Evolutionary conservation across 2,329 filamentous ascomycete species (phyloP), one percentile per base, ranked within the genome.

Genomic region (Macrophomina phaseolina): DNA sequence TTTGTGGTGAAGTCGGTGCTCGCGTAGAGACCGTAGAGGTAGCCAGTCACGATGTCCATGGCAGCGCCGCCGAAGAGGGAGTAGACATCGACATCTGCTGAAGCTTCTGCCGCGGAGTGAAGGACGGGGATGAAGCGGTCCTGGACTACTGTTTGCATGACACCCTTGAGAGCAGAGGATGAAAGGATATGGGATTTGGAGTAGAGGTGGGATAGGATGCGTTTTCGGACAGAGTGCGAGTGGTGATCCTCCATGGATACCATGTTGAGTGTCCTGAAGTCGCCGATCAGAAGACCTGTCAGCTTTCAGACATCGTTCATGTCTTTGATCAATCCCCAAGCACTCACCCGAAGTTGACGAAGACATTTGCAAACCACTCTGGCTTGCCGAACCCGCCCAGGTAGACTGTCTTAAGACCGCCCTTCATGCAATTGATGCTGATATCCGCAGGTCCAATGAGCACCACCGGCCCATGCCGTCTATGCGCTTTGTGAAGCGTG

Each of bases 191-290:
- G 87, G 0, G 90, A 90, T 73, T 93, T 94, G 63, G 90, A 91
- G 77, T 93, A 94, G 36, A 91, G 84, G 71, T 92, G 87, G 34
- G 89, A 89, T 23, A 94, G 78, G 85, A 92, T 90, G 28, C 90
- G 86, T 75, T 93, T 93, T 58, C 90, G 83, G n/a, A 81, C 80
- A 0, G 89, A 88, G 75, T 94, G 91, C 8, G 84, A 77, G 46
- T 83, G 86, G 32, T 84, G 84, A 16, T 82, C 77, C 4, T 83
- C 80, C 67, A 89, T 87, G 4, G 89, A 89, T 76, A 94, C 92
- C 84, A 90, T 89, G 73, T 88, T 88, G 66, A 84, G 81, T 4
- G 82, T 82, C 45, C 30, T 53, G 38, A 16, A 45, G 42, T 1
- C 11, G 9, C 1, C 42, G 16, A 5, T 45, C 42, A 45, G 12